Evolutionary conservation across 106 monocot genomes (phyloP).

Genomic region (Amphibolis antarctica): DNA sequence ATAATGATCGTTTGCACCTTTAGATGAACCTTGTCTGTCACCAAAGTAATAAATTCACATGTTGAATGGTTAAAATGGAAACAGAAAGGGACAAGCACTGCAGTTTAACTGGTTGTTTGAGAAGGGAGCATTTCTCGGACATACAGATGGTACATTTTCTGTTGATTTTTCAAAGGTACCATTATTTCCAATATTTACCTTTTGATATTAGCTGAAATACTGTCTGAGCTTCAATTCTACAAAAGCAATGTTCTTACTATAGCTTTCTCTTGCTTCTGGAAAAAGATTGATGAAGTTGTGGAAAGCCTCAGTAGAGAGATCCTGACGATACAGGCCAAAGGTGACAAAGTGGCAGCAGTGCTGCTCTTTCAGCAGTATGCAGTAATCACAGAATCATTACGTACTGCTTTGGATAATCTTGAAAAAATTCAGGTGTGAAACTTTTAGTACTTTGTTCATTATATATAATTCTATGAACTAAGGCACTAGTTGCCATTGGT

Average conservation of each 20-base stretch:
- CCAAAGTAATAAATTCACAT: neutral
- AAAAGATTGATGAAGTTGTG: slow-evolving; percentile 73
- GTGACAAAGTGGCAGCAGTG: slow-evolving; percentile 69
- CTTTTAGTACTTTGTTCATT: neutral
- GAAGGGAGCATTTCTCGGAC: slow-evolving; percentile 54
- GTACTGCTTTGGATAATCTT: slow-evolving; percentile 45
- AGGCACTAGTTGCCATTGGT: too few species aligned
- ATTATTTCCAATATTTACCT: neutral
- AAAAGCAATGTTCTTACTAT: neutral
- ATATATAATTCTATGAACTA: neutral
- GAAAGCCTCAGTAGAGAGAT: slow-evolving; percentile 83
- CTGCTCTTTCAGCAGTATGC: slow-evolving; percentile 59
- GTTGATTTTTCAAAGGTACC: slow-evolving; percentile 80
- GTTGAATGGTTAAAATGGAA: slow-evolving; percentile 2
- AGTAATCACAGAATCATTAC: slow-evolving; percentile 49
- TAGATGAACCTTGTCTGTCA: too few species aligned
- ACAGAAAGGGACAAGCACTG: slow-evolving; percentile 90
- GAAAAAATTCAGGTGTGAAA: slow-evolving; percentile 55
- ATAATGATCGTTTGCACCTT: neutral
- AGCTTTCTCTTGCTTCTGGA: neutral
- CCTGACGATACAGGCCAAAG: slow-evolving; percentile 82
- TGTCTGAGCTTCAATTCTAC: neutral
- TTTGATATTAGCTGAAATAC: neutral
- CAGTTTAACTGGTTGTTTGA: slow-evolving; percentile 93
- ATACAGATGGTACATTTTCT: slow-evolving; percentile 63